phyloP scores from a whole-genome alignment of 2,329 filamentous ascomycete species.

The Alternaria incomplexa region DNA sequence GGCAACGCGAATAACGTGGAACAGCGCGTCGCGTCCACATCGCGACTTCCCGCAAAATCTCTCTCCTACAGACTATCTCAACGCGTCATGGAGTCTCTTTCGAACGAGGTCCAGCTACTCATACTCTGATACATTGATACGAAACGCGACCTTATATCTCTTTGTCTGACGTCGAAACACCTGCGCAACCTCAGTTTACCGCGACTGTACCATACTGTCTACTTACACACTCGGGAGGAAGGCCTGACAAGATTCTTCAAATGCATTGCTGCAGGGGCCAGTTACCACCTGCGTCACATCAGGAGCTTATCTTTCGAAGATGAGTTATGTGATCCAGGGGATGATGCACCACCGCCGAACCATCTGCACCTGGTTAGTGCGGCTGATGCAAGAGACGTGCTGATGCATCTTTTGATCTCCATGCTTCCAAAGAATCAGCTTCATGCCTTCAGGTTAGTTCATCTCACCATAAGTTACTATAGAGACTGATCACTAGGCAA shows the following conservation, averaged over 20 bases:
- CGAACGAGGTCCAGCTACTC: not conserved
- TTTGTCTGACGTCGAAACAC: conserved; percentile 2
- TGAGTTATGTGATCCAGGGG: not conserved
- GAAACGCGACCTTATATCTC: not conserved
- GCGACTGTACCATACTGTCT: not conserved
- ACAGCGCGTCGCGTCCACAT: too few relatives aligned
- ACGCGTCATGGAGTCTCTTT: not conserved
- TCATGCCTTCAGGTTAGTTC: not conserved
- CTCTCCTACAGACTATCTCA: not conserved
- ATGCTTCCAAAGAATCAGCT: not conserved
- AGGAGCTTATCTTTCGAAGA: conserved; percentile 3
- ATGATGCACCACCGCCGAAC: not conserved
- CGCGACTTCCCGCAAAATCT: not conserved
- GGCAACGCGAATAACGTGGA: not conserved
- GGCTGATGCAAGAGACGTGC: not conserved
- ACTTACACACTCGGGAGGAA: not conserved
- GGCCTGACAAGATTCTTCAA: not conserved
- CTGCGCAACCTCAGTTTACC: not conserved
- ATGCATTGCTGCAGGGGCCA: not conserved
- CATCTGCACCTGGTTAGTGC: not conserved
- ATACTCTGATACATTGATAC: not conserved
- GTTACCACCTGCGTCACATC: not conserved
- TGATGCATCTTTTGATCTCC: not conserved
- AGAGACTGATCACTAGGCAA: not conserved
- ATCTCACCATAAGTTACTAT: not conserved